Base-by-base conservation (phyloP, 768 basidiomycete species). In the Boletus reticuloceps region DNA sequence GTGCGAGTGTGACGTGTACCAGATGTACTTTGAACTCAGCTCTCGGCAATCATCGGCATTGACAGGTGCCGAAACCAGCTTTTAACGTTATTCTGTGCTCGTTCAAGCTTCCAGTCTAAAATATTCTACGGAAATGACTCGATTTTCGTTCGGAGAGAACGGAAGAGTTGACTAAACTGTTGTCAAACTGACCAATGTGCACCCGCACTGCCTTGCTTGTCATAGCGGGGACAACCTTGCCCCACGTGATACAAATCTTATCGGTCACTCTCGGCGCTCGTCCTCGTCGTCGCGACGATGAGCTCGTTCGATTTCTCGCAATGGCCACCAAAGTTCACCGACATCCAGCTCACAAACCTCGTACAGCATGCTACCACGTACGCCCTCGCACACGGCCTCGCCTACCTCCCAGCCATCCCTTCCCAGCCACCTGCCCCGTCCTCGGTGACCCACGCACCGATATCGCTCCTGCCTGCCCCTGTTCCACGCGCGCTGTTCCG, bases 381-480 rank as follows among this genome's bases (percentile, higher is more conserved):
- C 64, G 89, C 95, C 4, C 78, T 98, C 47, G 82, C 92, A 3
- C 87, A 89, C 68, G 91, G 91, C 8, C 77, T 98, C 29, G 75
- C 88, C n/a, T 92, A 91, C 69, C 84, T 94, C 19, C 91, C 90
- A 11, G 74, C 79, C 4, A 69, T 74, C 2, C 61, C 75, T 9
- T 52, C 58, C 22, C 69, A 68, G 20, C 80, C 84, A 53, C 74
- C 83, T 2, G 64, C 74, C 25, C 84, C 88, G 2, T 82, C 83
- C 12, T 83, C 86, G n/a, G 86, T 85, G 0, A 91, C 95, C 61
- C 91, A 97, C 67, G 95, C 94, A 0, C 97, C 97, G 0, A 74
- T 98, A 58, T 81, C 95, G 0, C 77, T 99, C 39, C 82, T 94
- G 61, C 96, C 97, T 2, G 84, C 92, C 0, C 92, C 94, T 0